A percentile compares a stretch with the other conserved stretches of the same genome.
phyloP scores from a whole-genome alignment of 176 grass and related monocot genomes.

The Phoenix dactylifera region DNA sequence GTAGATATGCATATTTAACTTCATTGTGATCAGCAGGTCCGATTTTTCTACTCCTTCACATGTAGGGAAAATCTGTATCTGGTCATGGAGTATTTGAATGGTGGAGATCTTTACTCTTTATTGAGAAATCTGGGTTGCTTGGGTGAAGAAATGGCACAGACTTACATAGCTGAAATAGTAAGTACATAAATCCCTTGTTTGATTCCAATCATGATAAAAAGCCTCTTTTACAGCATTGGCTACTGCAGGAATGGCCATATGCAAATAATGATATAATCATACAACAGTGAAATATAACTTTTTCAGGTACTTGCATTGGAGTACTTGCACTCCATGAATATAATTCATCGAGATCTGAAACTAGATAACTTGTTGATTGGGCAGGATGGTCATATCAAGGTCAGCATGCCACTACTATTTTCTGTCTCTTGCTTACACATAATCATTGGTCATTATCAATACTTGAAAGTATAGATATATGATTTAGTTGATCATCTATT shows the following conservation, averaged over 20 bases:
- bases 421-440: background rate
- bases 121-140: conserved; percentile 81
- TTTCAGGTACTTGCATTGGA: conserved; percentile 81
- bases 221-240: too few species aligned
- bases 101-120: conserved; percentile 90
- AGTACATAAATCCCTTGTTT: conserved; percentile 7
- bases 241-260: too few species aligned
- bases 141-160: conserved; percentile 89
- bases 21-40: conserved; percentile 49
- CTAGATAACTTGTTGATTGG: conserved; percentile 87
- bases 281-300: background rate
- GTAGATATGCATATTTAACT: conserved; percentile 11
- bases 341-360: conserved; percentile 92
- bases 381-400: conserved; percentile 85
- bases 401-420: conserved; percentile 11
- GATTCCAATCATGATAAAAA: too few species aligned
- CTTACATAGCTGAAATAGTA: conserved; percentile 87
- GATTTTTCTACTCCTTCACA: conserved; percentile 99
- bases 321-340: conserved; percentile 88
- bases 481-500: too few species aligned
- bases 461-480: background rate
- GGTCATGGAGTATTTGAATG: conserved; percentile 98
- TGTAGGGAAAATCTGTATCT: conserved; percentile 99
- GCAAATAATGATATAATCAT: too few species aligned
- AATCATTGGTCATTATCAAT: background rate